phyloP scores from a whole-genome alignment of 192 early-diverging fungal species.

The Backusella liffmaniae region DNA sequence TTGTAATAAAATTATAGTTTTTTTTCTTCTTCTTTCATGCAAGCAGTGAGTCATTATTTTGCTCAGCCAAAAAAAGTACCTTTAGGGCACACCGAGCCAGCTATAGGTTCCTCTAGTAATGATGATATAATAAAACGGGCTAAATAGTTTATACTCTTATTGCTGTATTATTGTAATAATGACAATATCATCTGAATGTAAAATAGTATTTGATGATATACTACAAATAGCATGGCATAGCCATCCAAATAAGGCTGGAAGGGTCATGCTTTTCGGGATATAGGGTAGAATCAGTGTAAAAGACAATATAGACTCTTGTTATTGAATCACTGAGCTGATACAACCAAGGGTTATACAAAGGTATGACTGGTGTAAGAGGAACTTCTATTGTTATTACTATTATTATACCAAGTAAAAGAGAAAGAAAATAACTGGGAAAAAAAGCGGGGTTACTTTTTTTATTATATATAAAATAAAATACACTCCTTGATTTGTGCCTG shows the following conservation, averaged over 20 bases:
- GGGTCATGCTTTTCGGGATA: neutral
- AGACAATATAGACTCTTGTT: too few species aligned
- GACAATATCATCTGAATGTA: neutral
- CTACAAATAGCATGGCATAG: neutral
- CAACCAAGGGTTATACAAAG: neutral
- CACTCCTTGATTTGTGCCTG: constrained; percentile 7
- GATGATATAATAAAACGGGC: too few species aligned
- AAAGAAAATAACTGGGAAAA: neutral
- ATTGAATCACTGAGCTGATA: neutral
- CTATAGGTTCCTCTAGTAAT: too few species aligned
- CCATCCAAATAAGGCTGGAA: neutral
- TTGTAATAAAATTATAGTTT: too few species aligned
- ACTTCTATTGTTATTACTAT: too few species aligned
- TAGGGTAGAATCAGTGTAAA: too few species aligned
- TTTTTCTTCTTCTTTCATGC: too few species aligned
- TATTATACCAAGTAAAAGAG: neutral
- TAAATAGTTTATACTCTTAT: too few species aligned
- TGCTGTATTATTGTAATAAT: too few species aligned
- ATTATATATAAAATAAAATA: neutral
- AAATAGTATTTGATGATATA: neutral
- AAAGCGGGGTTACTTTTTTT: constrained; percentile 13
- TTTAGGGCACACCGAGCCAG: too few species aligned
- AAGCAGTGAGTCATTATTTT: too few species aligned
- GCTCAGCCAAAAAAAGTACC: too few species aligned
- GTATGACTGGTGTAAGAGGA: neutral